phyloP scores from a whole-genome alignment of 1,284 basidiomycete genomes.

The Violaceomyces palustris region DNA sequence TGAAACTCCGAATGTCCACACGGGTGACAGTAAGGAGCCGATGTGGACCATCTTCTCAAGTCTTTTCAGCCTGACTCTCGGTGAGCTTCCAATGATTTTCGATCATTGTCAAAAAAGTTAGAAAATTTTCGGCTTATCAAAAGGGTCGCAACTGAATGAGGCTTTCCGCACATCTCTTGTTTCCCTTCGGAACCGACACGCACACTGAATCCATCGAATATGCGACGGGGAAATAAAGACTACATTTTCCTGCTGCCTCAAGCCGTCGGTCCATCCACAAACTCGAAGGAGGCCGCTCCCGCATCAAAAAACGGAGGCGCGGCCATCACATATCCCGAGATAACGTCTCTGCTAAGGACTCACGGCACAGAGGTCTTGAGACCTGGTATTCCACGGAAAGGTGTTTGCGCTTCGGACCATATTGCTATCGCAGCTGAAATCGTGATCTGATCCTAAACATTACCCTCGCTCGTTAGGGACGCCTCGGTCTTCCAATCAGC shows the following conservation, averaged over 20 bases:
- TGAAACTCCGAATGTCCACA: slow-evolving; percentile 31
- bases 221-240: slow-evolving; percentile 54
- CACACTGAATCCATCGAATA: neutral
- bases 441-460: no score
- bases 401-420: slow-evolving; percentile 81
- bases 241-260: slow-evolving; percentile 68
- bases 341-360: slow-evolving; percentile 65
- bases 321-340: slow-evolving; percentile 48
- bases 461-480: no score
- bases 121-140: neutral
- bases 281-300: neutral
- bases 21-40: slow-evolving; percentile 36
- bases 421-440: slow-evolving; percentile 62
- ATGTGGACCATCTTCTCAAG: slow-evolving; percentile 51
- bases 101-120: neutral
- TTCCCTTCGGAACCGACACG: neutral
- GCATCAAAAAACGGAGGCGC: no score
- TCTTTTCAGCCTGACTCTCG: slow-evolving; percentile 47
- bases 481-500: no score
- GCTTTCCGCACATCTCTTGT: neutral
- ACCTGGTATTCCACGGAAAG: slow-evolving; percentile 71
- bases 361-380: slow-evolving; percentile 64
- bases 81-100: neutral
- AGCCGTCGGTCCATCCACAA: neutral
- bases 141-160: neutral